A percentile compares a stretch with the other conserved stretches of the same genome.
Evolutionary conservation across 306 rosid genomes (phyloP).

Genomic region (Quercus wislizeni): DNA sequence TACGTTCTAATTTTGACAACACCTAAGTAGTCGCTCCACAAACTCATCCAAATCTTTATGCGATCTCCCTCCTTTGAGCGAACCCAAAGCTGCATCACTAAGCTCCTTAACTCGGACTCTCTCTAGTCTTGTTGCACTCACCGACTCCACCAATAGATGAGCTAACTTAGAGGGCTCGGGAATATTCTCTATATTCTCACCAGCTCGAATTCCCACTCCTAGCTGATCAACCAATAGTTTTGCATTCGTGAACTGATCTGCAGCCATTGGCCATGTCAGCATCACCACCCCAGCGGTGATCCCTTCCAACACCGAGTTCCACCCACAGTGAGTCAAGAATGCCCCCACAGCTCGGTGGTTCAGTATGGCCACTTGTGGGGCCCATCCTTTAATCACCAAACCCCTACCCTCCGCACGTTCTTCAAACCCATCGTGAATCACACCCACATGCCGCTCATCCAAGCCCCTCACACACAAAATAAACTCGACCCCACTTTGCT

Average conservation of each 20-base stretch:
- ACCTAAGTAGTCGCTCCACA: slow-evolving; percentile 12
- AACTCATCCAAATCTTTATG: slow-evolving; percentile 34
- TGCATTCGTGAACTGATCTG: slow-evolving; percentile 42
- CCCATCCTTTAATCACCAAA: slow-evolving; percentile 44
- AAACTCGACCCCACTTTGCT: not conserved
- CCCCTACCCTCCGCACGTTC: slow-evolving; percentile 33
- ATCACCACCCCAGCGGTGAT: slow-evolving; percentile 35
- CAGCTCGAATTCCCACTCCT: slow-evolving; percentile 32
- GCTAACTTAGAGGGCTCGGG: slow-evolving; percentile 25
- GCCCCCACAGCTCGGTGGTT: slow-evolving; percentile 40
- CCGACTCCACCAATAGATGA: slow-evolving; percentile 1
- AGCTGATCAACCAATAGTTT: slow-evolving; percentile 36
- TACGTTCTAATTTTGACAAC: too few relatives aligned
- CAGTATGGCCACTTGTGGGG: slow-evolving; percentile 42
- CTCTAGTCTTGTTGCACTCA: slow-evolving; percentile 20
- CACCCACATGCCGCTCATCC: not conserved
- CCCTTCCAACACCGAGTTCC: slow-evolving; percentile 55
- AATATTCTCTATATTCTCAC: slow-evolving; percentile 29
- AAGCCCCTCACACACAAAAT: not conserved
- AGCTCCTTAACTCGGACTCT: slow-evolving; percentile 25
- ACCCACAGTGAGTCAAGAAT: slow-evolving; percentile 53
- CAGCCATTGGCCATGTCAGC: slow-evolving; percentile 61
- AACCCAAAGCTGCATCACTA: slow-evolving; percentile 14
- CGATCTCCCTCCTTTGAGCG: slow-evolving; percentile 41
- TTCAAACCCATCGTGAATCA: not conserved